Evolutionary conservation across 306 rosid species (phyloP), one percentile per base, ranked within the genome.

Genomic region (Hippophae gyantsensis): DNA sequence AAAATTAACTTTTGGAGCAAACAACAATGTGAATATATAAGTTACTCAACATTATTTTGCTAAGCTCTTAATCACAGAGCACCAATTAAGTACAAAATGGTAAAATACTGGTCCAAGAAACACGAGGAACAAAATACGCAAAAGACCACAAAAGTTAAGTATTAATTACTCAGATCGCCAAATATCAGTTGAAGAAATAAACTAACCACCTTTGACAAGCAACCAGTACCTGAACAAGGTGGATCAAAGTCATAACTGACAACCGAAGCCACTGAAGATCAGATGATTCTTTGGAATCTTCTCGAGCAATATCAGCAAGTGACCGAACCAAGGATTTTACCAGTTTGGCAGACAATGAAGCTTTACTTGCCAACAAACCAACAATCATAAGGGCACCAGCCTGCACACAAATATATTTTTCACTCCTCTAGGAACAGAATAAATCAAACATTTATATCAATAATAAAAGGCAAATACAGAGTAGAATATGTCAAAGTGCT

Each of bases 381-480:
- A 87, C 69, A 65, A 92, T 83, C 95, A 92, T 87, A 81, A 92
- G 56, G 57, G 95, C 90, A 62, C 92, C 90, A 58, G 98, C 98
- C 98, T 92, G 60, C 51, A 69, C 43, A 67, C 23, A 64, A 57
- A 65, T 25, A 52, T 44, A 56, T 9, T 43, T 11, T 9, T 13
- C 63, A 68, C 12, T 18, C 12, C 45, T 51, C 13, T 38, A 11
- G 51, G 56, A 13, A 48, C 47, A 60, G 3, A 48, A 53, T 6
- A 55, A 6, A 14, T 40, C 23, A 8, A 10, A 23, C 58, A 52
- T 18, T 26, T 32, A 8, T 54, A 23, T 25, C n/a, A 27, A 38
- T 0, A 14, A 9, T 49, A 9, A 66, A 48, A 23, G n/a, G 5
- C 14, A 12, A 49, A 6, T n/a, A 6, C 14, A 12, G 53, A 12